A percentile compares a stretch with the other conserved stretches of the same genome.
These are phyloP conservation scores for Geranomyces variabilis DNA, from an alignment of 192 early-diverging fungal species.

Conservation along the genomic window DNA sequence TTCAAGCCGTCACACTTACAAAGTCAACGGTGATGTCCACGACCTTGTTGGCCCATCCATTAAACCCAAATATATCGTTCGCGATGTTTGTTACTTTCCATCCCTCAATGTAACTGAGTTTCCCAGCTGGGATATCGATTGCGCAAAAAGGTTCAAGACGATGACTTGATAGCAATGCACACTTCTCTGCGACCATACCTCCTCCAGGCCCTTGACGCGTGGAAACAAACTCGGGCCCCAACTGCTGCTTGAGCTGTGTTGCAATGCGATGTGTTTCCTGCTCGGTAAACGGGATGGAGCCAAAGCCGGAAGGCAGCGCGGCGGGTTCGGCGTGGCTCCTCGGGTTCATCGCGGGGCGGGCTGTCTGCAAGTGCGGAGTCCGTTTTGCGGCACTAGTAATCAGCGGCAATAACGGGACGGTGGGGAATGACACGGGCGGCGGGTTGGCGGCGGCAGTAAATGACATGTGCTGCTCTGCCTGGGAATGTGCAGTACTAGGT, in stretches of 20 bases:
- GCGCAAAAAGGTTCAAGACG: constrained; percentile 5
- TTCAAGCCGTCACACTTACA: too few relatives aligned
- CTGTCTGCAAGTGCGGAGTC: too few relatives aligned
- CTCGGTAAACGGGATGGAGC: background rate
- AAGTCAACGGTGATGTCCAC: constrained; percentile 78
- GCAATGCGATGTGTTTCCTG: constrained; percentile 14
- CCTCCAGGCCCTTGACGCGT: constrained; percentile 71
- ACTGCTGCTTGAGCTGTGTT: constrained; percentile 57
- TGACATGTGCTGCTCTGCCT: too few relatives aligned
- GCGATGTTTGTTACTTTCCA: constrained; percentile 84
- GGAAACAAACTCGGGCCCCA: constrained; percentile 73
- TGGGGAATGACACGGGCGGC: too few relatives aligned
- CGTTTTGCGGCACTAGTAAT: too few relatives aligned
- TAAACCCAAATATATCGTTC: constrained; percentile 93
- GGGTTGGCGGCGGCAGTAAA: too few relatives aligned
- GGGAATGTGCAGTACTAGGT: too few relatives aligned
- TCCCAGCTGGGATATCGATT: too few relatives aligned
- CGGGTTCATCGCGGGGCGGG: too few relatives aligned
- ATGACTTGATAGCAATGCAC: constrained; percentile 1
- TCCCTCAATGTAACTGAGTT: constrained; percentile 81
- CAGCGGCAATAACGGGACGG: too few relatives aligned
- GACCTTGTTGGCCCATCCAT: constrained; percentile 86
- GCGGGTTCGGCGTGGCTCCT: too few relatives aligned
- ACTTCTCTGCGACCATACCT: constrained; percentile 30
- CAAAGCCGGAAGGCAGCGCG: constrained; percentile 3